These are phyloP conservation scores for Phytophthora capsici DNA, from an alignment of 352 stramenopile species.

Conservation along the genomic window DNA sequence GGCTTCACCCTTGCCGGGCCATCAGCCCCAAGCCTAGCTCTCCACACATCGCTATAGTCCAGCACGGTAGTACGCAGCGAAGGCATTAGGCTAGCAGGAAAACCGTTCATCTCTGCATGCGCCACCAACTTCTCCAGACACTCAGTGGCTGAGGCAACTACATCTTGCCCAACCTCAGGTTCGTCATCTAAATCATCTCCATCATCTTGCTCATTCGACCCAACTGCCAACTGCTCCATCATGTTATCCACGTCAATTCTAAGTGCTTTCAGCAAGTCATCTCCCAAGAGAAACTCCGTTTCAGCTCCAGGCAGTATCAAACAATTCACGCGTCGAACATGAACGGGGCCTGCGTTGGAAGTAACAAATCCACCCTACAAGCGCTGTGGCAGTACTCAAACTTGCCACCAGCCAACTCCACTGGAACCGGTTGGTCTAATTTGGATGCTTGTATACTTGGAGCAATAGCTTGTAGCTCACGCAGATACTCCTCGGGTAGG, in stretches of 20 bases:
- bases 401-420: slow-evolving; percentile 15
- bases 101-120: too few species aligned
- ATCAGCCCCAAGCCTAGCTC: slow-evolving; percentile 8
- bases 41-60: slow-evolving; percentile 10
- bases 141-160: neutral
- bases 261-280: too few species aligned
- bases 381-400: too few species aligned
- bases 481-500: slow-evolving; percentile 3
- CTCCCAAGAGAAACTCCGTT: too few species aligned
- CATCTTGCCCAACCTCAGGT: slow-evolving; percentile 6
- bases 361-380: slow-evolving; percentile 7
- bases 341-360: slow-evolving; percentile 15
- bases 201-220: too few species aligned
- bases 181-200: slow-evolving; percentile 12
- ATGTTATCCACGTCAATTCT: too few species aligned
- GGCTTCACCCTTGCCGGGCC: slow-evolving; percentile 1
- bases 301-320: too few species aligned
- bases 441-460: neutral
- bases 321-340: slow-evolving; percentile 11
- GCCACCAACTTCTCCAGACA: too few species aligned
- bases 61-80: neutral
- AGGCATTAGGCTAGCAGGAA: neutral
- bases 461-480: slow-evolving; percentile 1
- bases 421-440: neutral
- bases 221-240: too few species aligned